phyloP scores from a whole-genome alignment of 108 stramenopile genomes.

The Discostella pseudostelligera region DNA sequence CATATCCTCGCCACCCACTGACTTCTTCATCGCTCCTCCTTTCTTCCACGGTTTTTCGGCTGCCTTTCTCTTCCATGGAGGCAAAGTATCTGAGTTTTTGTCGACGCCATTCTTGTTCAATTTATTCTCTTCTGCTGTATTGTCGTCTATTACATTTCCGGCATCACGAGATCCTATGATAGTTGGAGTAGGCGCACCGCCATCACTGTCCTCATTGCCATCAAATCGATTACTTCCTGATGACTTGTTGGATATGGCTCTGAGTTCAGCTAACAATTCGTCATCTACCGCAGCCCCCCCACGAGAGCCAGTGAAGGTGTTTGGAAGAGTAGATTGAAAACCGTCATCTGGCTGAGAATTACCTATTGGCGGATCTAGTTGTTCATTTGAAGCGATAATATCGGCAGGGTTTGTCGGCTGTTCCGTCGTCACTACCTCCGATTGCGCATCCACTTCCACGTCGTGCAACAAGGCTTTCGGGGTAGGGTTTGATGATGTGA shows the following conservation, averaged over 20 bases:
- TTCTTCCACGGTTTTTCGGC: constrained; percentile 27
- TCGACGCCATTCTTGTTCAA: too few relatives aligned
- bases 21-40: constrained; percentile 3
- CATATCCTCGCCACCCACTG: constrained; percentile 11
- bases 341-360: too few relatives aligned
- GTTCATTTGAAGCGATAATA: too few relatives aligned
- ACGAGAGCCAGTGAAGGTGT: constrained; percentile 66
- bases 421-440: too few relatives aligned
- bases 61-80: constrained; percentile 26
- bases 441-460: too few relatives aligned
- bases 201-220: not conserved
- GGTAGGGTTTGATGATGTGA: too few relatives aligned
- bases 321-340: constrained; percentile 45
- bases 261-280: constrained; percentile 54
- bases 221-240: constrained; percentile 40
- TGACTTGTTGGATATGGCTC: constrained; percentile 51
- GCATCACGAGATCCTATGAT: not conserved
- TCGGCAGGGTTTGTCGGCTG: too few relatives aligned
- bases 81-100: constrained; percentile 8
- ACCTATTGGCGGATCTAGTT: too few relatives aligned
- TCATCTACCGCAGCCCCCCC: constrained; percentile 71
- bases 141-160: constrained; percentile 1
- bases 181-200: not conserved
- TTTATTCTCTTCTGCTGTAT: constrained; percentile 7
- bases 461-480: too few relatives aligned